Evolutionary conservation across 78 protist species (phyloP), one percentile per base, ranked within the genome.

Genomic region (Monosiga brevicollis): DNA sequence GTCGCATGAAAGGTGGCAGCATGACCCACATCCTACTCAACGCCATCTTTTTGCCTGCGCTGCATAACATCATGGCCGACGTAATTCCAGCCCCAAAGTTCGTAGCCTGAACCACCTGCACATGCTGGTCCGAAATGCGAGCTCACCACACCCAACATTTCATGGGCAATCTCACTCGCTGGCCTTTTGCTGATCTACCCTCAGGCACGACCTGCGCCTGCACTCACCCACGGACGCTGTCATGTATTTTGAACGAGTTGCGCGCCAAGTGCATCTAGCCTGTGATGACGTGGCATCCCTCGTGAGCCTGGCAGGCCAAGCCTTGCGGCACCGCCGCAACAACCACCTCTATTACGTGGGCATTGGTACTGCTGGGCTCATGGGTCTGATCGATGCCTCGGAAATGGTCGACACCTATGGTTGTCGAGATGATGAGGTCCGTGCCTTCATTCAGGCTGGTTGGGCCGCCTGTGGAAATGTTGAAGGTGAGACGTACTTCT

Each of bases 1-100:
- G 95, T 0, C 76, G 96, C 70, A 94, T 94, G 96, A 94, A 94
- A 80, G 83, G 91, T 41, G 96, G 96, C 25, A 62, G 90, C 0
- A 86, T 89, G 10, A 94, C 96, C 20, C 84, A 86, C 41, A 78
- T 94, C 1, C 81, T 91, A 29, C 55, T 91, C 38, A 89, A 86
- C 43, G 25, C 80, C 0, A 55, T 88, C 10, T 71, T 88, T 36
- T 15, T 70, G 25, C 55, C 37, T 37, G 84, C 83, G 37, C 36
- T 29, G 38, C 79, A 36, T 20, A 20, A 6, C 62, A 15, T 49
- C 62, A 49, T 49, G 29, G 62, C 62, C 6, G 15, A 49, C 29
- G 62, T 49, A 15, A 49, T 49, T 6, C 62, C 15, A 6, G 62
- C 15, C 29, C 6, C 15, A 15, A 49, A 15, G 62, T 6, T 49